Evolutionary conservation across 2,329 filamentous ascomycete genomes (phyloP).

Genomic region (Botryotinia calthae): DNA sequence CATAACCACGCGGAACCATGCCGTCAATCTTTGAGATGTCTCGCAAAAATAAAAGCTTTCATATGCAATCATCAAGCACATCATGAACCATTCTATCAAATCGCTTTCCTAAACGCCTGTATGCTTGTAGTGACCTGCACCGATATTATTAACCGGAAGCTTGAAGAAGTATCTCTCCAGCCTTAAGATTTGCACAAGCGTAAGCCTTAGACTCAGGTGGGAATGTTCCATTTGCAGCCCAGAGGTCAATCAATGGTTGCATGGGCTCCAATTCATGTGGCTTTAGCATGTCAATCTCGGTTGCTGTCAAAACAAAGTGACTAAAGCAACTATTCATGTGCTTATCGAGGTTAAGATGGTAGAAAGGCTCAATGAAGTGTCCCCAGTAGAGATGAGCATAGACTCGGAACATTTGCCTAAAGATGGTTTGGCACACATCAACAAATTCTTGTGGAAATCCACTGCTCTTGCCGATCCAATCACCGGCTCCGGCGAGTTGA

Average conservation of each 20-base stretch:
- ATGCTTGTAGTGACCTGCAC: constrained; percentile 18
- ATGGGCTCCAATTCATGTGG: constrained; percentile 93
- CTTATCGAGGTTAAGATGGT: constrained; percentile 76
- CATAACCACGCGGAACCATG: constrained; percentile 16
- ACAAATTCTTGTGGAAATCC: constrained; percentile 91
- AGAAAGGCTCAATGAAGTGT: constrained; percentile 83
- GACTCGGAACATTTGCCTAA: constrained; percentile 97
- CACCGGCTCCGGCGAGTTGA: constrained; percentile 58
- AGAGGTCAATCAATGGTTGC: constrained; percentile 90
- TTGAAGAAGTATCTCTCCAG: constrained; percentile 55
- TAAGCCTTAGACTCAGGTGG: constrained; percentile 71
- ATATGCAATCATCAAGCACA: constrained; percentile 21
- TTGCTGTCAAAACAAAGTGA: constrained; percentile 78
- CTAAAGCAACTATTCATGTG: constrained; percentile 86
- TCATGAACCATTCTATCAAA: constrained; percentile 19
- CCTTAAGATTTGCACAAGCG: constrained; percentile 60
- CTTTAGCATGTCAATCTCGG: constrained; percentile 77
- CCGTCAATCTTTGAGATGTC: constrained; percentile 7
- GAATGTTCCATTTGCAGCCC: constrained; percentile 84
- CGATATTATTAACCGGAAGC: constrained; percentile 26
- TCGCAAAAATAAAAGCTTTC: constrained; percentile 13
- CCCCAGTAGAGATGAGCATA: constrained; percentile 98
- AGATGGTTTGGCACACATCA: constrained; percentile 87
- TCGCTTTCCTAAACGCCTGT: constrained; percentile 20
- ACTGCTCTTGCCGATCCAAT: constrained; percentile 87